Conservation (phyloP, 768 basidiomycete genomes). For the Boletus edulis region DNA sequence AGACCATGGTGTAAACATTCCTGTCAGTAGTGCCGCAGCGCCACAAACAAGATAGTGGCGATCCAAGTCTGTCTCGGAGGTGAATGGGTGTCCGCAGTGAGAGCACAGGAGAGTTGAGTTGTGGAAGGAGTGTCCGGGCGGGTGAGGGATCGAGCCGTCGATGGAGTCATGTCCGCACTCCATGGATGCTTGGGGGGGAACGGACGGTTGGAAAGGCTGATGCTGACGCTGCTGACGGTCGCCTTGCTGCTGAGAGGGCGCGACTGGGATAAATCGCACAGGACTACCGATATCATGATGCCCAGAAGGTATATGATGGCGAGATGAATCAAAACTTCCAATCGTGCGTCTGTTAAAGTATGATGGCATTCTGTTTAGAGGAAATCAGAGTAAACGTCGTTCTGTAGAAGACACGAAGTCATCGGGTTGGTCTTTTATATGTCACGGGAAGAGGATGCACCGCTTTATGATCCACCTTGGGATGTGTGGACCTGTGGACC, state of each 20-base stretch:
- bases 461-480: not conserved
- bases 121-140: not conserved
- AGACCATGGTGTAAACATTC: slow-evolving; percentile 13
- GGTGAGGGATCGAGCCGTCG: slow-evolving; percentile 1
- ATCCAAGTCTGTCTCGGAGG: slow-evolving; percentile 6
- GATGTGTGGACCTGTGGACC: not conserved
- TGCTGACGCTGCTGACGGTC: not conserved
- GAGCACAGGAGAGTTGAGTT: slow-evolving; percentile 1
- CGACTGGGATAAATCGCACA: not conserved
- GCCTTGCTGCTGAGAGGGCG: not conserved
- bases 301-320: not conserved
- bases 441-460: no score
- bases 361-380: slow-evolving; percentile 1
- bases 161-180: not conserved
- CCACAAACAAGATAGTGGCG: slow-evolving; percentile 15
- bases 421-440: no score
- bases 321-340: not conserved
- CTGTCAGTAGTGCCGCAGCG: slow-evolving; percentile 7
- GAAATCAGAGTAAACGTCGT: no score
- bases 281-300: not conserved
- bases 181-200: not conserved
- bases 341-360: slow-evolving; percentile 5
- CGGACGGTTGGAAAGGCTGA: not conserved
- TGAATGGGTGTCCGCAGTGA: slow-evolving; percentile 13
- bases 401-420: no score